Evolutionary conservation across 495 filamentous ascomycete species (phyloP).

Genomic region (Daldinia bambusicola): DNA sequence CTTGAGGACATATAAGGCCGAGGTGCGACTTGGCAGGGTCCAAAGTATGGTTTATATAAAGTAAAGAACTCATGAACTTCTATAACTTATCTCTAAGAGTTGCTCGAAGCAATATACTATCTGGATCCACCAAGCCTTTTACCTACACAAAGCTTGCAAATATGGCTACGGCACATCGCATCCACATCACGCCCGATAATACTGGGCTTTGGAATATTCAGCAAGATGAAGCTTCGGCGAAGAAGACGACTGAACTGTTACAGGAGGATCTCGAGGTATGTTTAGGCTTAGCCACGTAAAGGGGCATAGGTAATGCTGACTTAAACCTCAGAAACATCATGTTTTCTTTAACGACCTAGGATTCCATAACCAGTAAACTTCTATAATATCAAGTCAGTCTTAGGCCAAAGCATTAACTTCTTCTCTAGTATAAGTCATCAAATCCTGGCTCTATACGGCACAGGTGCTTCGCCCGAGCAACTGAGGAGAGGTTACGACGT

Average conservation of each 20-base stretch:
- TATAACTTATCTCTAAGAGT: background rate
- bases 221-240: constrained; percentile 67
- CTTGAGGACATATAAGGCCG: too few relatives aligned
- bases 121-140: constrained; percentile 4
- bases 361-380: constrained; percentile 70
- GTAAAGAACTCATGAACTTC: constrained; percentile 10
- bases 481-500: constrained; percentile 68
- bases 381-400: background rate
- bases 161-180: constrained; percentile 73
- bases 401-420: constrained; percentile 17
- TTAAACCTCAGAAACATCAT: constrained; percentile 65
- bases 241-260: constrained; percentile 69
- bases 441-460: constrained; percentile 77
- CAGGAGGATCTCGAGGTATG: constrained; percentile 74
- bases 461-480: constrained; percentile 68
- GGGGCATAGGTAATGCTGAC: background rate
- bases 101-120: constrained; percentile 15
- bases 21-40: constrained; percentile 7
- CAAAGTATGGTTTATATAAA: background rate
- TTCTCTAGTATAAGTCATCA: constrained; percentile 73
- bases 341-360: constrained; percentile 77
- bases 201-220: constrained; percentile 66
- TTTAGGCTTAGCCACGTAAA: background rate
- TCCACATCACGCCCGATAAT: constrained; percentile 67
- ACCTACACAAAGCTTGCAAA: constrained; percentile 29